Evolutionary conservation across 805 yeast genomes (phyloP).

Genomic region (Candida koratica): DNA sequence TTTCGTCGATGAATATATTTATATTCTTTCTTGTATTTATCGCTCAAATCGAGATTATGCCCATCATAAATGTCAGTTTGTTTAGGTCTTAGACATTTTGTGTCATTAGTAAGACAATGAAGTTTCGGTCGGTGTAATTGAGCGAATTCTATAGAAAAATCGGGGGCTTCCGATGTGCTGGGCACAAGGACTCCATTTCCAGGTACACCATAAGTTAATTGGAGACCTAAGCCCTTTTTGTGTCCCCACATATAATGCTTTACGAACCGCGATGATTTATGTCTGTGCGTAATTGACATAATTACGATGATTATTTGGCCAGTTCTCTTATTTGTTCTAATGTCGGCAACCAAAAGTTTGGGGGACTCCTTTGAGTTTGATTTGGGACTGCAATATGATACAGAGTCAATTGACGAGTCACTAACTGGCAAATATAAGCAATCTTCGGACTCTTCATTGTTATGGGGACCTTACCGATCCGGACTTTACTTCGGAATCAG

Average conservation of each 20-base stretch:
- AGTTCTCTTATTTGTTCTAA: no score
- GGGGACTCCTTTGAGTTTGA: constrained; percentile 19
- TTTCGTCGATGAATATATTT: background rate
- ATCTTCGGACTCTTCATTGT: constrained; percentile 24
- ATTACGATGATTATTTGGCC: no score
- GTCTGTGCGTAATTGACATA: no score
- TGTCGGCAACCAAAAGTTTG: background rate
- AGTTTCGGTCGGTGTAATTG: constrained; percentile 11
- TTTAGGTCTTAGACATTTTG: constrained; percentile 1
- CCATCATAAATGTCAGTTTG: constrained; percentile 2
- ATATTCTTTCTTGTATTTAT: constrained; percentile 1
- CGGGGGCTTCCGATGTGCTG: constrained; percentile 4
- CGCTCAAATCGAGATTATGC: background rate
- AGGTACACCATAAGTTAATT: constrained; percentile 41
- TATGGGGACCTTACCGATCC: constrained; percentile 94
- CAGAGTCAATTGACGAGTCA: constrained; percentile 36
- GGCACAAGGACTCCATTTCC: constrained; percentile 27
- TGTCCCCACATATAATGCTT: constrained; percentile 46
- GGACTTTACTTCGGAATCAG: constrained; percentile 81
- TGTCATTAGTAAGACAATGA: background rate
- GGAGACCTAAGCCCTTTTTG: constrained; percentile 32
- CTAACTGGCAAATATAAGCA: constrained; percentile 17
- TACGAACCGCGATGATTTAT: no score
- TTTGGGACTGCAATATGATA: constrained; percentile 45
- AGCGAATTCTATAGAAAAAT: constrained; percentile 17